Evolutionary conservation across 148 eudicot genomes (phyloP), one percentile per base, ranked within the genome.

Genomic region (Rhododendron mucronatum): DNA sequence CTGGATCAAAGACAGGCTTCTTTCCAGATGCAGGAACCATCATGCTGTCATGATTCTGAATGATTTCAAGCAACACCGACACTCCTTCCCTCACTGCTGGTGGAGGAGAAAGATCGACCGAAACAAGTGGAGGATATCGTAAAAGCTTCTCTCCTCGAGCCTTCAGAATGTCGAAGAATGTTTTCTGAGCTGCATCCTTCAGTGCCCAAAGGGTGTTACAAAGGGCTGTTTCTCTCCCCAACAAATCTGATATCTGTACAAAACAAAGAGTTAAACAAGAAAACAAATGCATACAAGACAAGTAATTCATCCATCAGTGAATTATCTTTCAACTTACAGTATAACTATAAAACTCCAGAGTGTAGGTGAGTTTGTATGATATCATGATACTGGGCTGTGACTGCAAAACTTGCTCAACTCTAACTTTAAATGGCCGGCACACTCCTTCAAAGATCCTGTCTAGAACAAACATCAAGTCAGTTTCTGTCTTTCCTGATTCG

Each of bases 371-470:
- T 86, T 97, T 97, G 89, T 95, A 97, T 61, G 99, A 92, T 82
- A 94, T 90, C 50, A 97, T 95, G 76, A 97, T 94, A 92, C 90
- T 97, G 39, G 99, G 98, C 87, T 97, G 98, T 16, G 99, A 97
- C 91, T 97, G 99, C 89, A 97, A 86, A 84, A 97, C 99, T 93
- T 97, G 99, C 89, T 97, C 98, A 85, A 97, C 98, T 89, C 99
- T 92, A 79, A 93, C 95, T 95, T 97, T 97, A 89, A 97, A 97
- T 77, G 99, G 99, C 86, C 98, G 89, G 89, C 99, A 97, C 91
- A 97, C 96, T 83, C 99, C 99, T 92, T 97, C 99, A 85, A 97
- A 97, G 21, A 97, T 97, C 94, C 98, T 93, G 91, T 97, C 99
- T 88, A 97, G 92, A 87, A 95, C 99, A 91, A 95, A 97, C 55